Evolutionary conservation across 129 eudicot species (phyloP).

Genomic region (Lactuca sativa): DNA sequence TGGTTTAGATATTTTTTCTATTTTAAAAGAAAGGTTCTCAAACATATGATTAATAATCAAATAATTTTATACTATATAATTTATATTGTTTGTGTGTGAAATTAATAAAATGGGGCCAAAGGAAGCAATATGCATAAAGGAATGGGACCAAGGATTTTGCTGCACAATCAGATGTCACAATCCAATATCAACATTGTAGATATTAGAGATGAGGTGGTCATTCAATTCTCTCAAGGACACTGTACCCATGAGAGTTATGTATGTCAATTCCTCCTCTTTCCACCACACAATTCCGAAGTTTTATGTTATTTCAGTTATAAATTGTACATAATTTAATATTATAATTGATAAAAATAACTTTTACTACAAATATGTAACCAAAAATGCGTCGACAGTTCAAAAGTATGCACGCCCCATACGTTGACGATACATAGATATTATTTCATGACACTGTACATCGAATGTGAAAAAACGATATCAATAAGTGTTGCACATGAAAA

Average conservation of each 20-base stretch:
- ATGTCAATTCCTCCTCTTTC: constrained; percentile 10
- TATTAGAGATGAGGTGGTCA: constrained; percentile 41
- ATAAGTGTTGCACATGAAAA: background rate
- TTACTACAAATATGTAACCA: background rate
- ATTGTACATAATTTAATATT: background rate
- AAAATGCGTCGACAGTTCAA: background rate
- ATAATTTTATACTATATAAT: too few species aligned
- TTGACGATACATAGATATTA: background rate
- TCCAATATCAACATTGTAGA: constrained; percentile 39
- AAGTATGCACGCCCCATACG: background rate
- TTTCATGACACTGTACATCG: background rate
- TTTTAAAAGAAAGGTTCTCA: constrained; percentile 9
- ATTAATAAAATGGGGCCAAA: constrained; percentile 37
- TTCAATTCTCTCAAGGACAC: constrained; percentile 31
- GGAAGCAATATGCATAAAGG: constrained; percentile 37
- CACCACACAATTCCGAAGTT: background rate
- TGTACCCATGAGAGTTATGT: constrained; percentile 35
- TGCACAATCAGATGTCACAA: constrained; percentile 36
- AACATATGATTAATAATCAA: background rate
- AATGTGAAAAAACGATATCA: background rate
- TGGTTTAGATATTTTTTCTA: background rate
- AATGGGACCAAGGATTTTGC: constrained; percentile 39
- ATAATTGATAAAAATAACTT: background rate
- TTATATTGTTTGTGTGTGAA: constrained; percentile 19
- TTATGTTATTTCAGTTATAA: background rate